Evolutionary conservation across 306 rosid genomes (phyloP).

Genomic region (Lathyrus tuberosus): DNA sequence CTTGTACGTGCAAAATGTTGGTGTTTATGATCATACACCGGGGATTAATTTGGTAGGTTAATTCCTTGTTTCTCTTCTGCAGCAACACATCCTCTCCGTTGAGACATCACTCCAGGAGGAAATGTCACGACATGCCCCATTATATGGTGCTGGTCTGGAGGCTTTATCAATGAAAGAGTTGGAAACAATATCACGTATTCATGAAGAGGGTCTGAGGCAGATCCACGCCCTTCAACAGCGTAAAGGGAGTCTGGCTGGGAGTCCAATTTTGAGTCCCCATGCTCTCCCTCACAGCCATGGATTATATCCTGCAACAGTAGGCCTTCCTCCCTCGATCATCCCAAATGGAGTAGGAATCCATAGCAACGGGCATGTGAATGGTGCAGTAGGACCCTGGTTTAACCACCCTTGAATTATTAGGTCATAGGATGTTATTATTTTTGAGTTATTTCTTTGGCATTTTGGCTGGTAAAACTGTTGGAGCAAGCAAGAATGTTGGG

Average conservation of each 20-base stretch:
- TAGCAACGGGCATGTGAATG: conserved; percentile 91
- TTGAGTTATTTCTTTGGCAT: conserved; percentile 64
- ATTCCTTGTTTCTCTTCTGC: conserved; percentile 46
- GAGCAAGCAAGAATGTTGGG: conserved; percentile 44
- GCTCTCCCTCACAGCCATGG: conserved; percentile 74
- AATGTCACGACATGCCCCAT: conserved; percentile 96
- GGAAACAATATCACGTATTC: conserved; percentile 87
- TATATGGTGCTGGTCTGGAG: conserved; percentile 94
- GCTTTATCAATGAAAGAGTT: conserved; percentile 93
- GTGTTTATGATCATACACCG: conserved; percentile 1
- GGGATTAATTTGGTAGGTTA: conserved; percentile 31
- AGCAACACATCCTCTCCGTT: conserved; percentile 95
- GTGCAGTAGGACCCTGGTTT: conserved; percentile 95
- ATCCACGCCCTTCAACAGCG: conserved; percentile 91
- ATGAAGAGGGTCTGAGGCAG: conserved; percentile 96
- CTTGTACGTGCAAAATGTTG: conserved; percentile 3
- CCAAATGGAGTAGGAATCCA: conserved; percentile 85
- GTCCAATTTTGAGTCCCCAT: conserved; percentile 83
- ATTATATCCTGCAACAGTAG: conserved; percentile 70
- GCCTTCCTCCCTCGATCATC: conserved; percentile 68
- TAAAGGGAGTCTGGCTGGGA: conserved; percentile 75
- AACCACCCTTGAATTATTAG: conserved; percentile 65
- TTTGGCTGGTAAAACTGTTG: conserved; percentile 68
- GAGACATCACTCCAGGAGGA: conserved; percentile 95
- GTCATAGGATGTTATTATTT: conserved; percentile 47